Base-by-base conservation (phyloP, 129 eudicot species). In the Artemisia argyi region DNA sequence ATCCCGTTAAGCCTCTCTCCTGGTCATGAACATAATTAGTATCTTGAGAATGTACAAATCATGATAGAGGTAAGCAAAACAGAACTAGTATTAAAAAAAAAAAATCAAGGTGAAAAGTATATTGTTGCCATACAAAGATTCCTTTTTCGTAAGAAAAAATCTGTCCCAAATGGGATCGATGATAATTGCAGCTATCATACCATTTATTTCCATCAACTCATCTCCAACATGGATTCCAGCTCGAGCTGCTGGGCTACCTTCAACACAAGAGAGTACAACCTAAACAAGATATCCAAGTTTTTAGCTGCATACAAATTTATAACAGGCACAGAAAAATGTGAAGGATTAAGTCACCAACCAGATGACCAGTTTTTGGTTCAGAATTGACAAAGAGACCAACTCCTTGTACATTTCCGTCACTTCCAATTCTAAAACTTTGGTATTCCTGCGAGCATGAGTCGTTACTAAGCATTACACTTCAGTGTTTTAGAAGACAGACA, bases 211-310 rank as follows among this genome's bases (percentile, higher is more conserved):
- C 61, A 94, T 68, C 49, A 94, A 73, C 74, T 94, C 97, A 69
- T 94, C 98, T 75, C 98, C 98, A 57, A 85, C 97, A 60, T 85
- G 98, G 73, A 94, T 87, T 48, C 98, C 98, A 75, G 98, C 97
- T 69, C 97, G 93, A 79, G 88, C 96, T 66, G 98, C 98, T n/a
- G 98, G 98, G 73, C 98, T 79, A 76, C 89, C 96, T 67, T 94
- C 96, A 53, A 94, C 78, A 73, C 98, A 94, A 14, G 97, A 88
- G 63, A 85, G 72, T 62, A 94, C 97, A 59, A 90, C 89, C 98
- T 94, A 54, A 82, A 69, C 73, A 62, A 46, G 18, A 62, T 35
- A 53, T 32, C 28, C 60, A 67, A 47, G 52, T 32, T 65, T 65
- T 65, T 19, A 28, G 3, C 28, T 14, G 5, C 44, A 68, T 3